These are phyloP conservation scores for Cercospora beticola DNA, from an alignment of 2,329 filamentous ascomycete species.

Conservation along the genomic window DNA sequence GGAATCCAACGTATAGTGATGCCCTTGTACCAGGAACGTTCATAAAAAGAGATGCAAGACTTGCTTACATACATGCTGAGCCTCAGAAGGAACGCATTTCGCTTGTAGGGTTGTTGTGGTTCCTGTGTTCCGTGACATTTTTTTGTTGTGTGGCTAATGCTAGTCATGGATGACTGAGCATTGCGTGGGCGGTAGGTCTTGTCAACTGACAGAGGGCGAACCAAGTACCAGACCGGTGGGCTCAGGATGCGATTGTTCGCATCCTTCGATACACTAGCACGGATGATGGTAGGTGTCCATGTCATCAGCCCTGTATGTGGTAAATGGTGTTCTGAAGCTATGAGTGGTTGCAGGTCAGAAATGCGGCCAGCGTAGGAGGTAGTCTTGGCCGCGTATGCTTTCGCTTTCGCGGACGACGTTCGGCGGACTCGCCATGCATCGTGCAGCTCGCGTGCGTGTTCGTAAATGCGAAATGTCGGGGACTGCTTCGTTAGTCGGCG, in stretches of 20 bases:
- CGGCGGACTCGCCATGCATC: not conserved
- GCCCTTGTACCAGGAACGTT: not conserved
- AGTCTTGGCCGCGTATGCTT: not conserved
- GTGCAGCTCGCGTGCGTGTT: not conserved
- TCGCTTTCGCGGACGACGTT: not conserved
- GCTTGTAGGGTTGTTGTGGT: not conserved
- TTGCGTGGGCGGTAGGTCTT: not conserved
- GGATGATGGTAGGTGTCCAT: not conserved
- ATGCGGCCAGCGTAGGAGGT: not conserved
- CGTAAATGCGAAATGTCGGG: not conserved
- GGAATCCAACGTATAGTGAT: not conserved
- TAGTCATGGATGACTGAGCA: not conserved
- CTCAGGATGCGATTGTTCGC: not conserved
- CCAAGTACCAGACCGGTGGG: slow-evolving; percentile 1
- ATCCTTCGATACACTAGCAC: not conserved
- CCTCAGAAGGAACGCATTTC: not conserved
- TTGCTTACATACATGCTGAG: slow-evolving; percentile 3
- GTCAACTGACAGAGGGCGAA: not conserved
- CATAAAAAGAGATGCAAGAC: not conserved
- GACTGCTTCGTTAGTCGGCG: not conserved
- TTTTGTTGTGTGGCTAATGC: not conserved
- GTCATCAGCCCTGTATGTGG: not conserved
- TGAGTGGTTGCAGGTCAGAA: not conserved
- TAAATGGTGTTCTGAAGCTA: not conserved
- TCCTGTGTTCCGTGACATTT: not conserved